Conservation (phyloP, 2,329 filamentous ascomycete genomes). For the Colletotrichum sidae region DNA sequence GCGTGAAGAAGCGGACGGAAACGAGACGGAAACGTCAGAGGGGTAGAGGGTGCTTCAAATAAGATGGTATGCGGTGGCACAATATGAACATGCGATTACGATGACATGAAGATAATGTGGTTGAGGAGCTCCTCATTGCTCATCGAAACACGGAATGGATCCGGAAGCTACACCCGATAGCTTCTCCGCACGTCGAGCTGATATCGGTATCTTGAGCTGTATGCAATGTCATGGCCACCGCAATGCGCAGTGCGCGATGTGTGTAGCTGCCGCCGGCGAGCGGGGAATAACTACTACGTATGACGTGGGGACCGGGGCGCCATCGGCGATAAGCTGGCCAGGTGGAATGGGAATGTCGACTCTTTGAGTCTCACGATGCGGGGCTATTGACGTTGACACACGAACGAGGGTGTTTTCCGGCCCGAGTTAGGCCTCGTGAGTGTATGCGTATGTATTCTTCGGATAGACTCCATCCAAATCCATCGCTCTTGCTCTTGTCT, state of each 20-base stretch:
- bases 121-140: background rate
- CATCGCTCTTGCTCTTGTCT: no score
- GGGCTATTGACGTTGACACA: slow-evolving; percentile 5
- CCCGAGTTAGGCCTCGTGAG: no score
- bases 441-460: no score
- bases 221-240: no score
- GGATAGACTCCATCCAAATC: no score
- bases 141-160: slow-evolving; percentile 7
- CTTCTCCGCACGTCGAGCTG: slow-evolving; percentile 20
- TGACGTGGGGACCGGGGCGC: slow-evolving; percentile 24
- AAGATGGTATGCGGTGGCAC: no score
- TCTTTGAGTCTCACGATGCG: slow-evolving; percentile 1
- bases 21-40: background rate
- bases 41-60: background rate
- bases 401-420: no score
- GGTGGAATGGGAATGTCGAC: no score
- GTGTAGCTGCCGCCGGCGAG: slow-evolving; percentile 5
- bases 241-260: no score
- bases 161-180: slow-evolving; percentile 15
- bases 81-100: background rate
- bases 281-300: slow-evolving; percentile 16
- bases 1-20: background rate
- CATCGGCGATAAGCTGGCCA: slow-evolving; percentile 26
- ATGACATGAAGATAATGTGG: background rate
- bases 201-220: background rate